Evolutionary conservation across 1,284 basidiomycete genomes (phyloP), one percentile per base, ranked within the genome.

Genomic region (Cutaneotrichosporon sp.): DNA sequence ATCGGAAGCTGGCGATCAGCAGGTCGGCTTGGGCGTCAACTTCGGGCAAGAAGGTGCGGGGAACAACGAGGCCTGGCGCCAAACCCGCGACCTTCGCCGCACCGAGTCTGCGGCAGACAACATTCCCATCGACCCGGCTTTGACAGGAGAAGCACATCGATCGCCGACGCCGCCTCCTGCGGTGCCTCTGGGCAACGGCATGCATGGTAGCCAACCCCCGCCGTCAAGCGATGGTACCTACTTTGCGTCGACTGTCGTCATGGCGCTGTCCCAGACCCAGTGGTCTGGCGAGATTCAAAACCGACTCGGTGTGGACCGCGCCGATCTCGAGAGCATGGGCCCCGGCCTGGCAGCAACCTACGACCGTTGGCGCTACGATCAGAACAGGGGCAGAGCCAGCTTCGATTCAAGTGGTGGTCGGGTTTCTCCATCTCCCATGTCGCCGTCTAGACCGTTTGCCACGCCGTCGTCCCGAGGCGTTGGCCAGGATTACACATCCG

Each of bases 321-420:
- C 66, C n/a, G 72, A 72, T 42, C 60, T 78, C 6, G 69, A 73
- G 46, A 64, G 67, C 42, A 72, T 78, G 69, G 67, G 66, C 18
- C 63, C 63, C 1, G 70, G 69, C 14, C 60, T 78, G 21, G 73
- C 70, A 3, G 57, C 36, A 10, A 64, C 71, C 9, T 78, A 72
- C 62, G 74, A 78, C n/a, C 46, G 53, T 21, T 61, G 60, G 53
- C 60, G 60, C 30, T 22, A 55, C 13, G 53, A 61, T 13, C 53
- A 58, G 26, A 55, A 40, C 31, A 46, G 61, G 31, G 32, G 55
- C n/a, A 47, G 34, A 22, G 56, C 58, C 38, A 61, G 49, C 21
- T 32, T 61, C 26, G 56, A 57, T 32, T 30, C 38, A 13, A 38
- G 46, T 16, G 31, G 38, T 30, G 52, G 46, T 3, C 49, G 30